A percentile compares a stretch with the other conserved stretches of the same genome.
Evolutionary conservation across 2,329 filamentous ascomycete genomes (phyloP).

Genomic region (Colletotrichum echinochloae): DNA sequence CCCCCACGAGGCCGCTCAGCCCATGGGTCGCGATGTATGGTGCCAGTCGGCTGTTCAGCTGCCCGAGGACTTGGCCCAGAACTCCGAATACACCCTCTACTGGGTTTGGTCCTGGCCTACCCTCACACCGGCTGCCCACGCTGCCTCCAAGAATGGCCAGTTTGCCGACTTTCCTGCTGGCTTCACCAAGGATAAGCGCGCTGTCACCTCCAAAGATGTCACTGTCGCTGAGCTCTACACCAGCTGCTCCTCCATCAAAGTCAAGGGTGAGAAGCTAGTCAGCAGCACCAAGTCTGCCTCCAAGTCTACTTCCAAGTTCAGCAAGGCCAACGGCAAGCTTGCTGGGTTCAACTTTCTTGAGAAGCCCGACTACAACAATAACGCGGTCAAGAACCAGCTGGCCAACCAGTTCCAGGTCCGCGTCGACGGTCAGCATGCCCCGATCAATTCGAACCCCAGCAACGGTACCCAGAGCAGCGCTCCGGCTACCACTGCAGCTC

Average conservation of each 20-base stretch:
- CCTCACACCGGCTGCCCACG: constrained; percentile 57
- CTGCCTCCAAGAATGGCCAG: constrained; percentile 54
- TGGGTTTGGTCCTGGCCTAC: constrained; percentile 98
- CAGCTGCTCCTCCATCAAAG: constrained; percentile 39
- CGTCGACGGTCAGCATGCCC: constrained; percentile 47
- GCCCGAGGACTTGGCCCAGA: constrained; percentile 72
- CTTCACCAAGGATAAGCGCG: constrained; percentile 39
- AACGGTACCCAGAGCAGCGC: constrained; percentile 42
- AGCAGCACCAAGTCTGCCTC: constrained; percentile 19
- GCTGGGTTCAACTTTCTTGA: constrained; percentile 48
- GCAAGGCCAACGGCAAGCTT: constrained; percentile 36
- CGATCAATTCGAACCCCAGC: constrained; percentile 32
- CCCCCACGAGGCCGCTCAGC: constrained; percentile 61
- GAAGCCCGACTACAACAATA: constrained; percentile 56
- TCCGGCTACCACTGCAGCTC: constrained; percentile 40
- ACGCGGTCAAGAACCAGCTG: constrained; percentile 61
- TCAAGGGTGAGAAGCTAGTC: constrained; percentile 38
- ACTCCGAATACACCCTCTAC: constrained; percentile 82
- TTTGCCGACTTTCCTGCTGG: constrained; percentile 55
- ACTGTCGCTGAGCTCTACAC: constrained; percentile 55
- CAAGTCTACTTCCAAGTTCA: constrained; percentile 36
- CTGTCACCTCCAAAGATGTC: constrained; percentile 37
- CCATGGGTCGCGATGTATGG: constrained; percentile 71
- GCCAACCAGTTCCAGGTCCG: constrained; percentile 58
- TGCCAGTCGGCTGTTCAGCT: constrained; percentile 87